Conservation (phyloP, 805 yeast genomes). For the Wickerhamomyces bovis region DNA sequence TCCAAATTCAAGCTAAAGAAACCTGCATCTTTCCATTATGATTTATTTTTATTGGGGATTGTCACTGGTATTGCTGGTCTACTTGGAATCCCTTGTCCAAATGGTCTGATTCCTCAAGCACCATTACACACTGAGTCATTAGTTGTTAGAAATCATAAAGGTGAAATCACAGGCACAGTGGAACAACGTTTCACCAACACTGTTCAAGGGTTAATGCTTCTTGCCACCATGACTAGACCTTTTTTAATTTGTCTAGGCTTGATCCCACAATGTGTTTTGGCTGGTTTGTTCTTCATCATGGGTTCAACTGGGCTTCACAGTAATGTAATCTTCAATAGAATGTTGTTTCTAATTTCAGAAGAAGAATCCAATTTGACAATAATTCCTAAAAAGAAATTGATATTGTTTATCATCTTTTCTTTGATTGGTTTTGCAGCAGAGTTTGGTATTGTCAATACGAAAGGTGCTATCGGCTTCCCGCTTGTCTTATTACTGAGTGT, state of each 20-base stretch:
- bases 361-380: conserved; percentile 22
- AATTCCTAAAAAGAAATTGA: conserved; percentile 33
- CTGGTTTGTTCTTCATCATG: conserved; percentile 93
- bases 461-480: conserved; percentile 93
- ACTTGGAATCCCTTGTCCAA: conserved; percentile 91
- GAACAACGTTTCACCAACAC: conserved; percentile 88
- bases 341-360: conserved; percentile 41
- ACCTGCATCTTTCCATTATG: conserved; percentile 92
- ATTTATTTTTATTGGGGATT: conserved; percentile 74
- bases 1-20: conserved; percentile 74
- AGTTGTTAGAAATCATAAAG: conserved; percentile 37
- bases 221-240: conserved; percentile 89
- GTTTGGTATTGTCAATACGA: conserved; percentile 77
- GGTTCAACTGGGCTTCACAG: conserved; percentile 72
- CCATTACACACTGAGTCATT: conserved; percentile 85
- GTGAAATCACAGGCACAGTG: conserved; percentile 43
- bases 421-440: conserved; percentile 71
- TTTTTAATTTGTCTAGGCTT: conserved; percentile 70
- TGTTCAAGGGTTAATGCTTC: conserved; percentile 73
- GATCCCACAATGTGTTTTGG: conserved; percentile 88
- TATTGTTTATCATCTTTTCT: conserved; percentile 51
- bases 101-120: conserved; percentile 96
- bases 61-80: conserved; percentile 86
- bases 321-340: conserved; percentile 56
- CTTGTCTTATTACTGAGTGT: conserved; percentile 67